These are phyloP conservation scores for Corinectria fuckeliana DNA, from an alignment of 2,329 filamentous ascomycete genomes.

Conservation along the genomic window DNA sequence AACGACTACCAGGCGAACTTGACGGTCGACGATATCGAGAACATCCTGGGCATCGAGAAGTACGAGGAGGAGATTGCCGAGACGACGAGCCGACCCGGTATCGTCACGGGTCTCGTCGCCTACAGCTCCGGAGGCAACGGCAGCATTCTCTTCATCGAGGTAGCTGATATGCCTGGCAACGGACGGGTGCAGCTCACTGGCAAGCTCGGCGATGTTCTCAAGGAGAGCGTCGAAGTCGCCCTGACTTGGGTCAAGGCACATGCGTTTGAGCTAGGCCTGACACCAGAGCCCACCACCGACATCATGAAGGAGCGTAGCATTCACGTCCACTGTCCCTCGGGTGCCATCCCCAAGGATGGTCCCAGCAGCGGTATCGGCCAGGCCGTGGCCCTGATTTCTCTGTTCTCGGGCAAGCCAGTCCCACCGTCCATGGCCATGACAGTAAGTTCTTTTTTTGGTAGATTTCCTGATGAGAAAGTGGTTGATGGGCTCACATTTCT, in stretches of 20 bases:
- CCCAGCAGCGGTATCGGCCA: conserved; percentile 89
- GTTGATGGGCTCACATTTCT: conserved; percentile 34
- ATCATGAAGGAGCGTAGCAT: conserved; percentile 96
- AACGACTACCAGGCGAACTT: conserved; percentile 77
- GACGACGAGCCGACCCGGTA: conserved; percentile 80
- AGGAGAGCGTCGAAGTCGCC: conserved; percentile 96
- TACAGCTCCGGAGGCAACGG: conserved; percentile 93
- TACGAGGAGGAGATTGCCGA: conserved; percentile 97
- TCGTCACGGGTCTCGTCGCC: conserved; percentile 94
- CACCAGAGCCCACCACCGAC: conserved; percentile 80
- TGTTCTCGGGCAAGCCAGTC: conserved; percentile 86
- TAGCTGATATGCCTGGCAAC: conserved; percentile 93
- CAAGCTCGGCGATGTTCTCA: conserved; percentile 94
- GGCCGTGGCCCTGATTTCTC: conserved; percentile 87
- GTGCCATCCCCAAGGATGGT: conserved; percentile 94
- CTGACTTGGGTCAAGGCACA: conserved; percentile 97
- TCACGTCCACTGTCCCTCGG: conserved; percentile 94
- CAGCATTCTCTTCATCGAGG: conserved; percentile 97
- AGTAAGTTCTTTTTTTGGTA: conserved; percentile 50
- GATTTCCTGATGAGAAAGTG: conserved; percentile 27
- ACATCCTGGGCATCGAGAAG: conserved; percentile 89
- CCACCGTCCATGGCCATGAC: conserved; percentile 97
- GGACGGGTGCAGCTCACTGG: conserved; percentile 94
- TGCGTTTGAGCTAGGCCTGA: conserved; percentile 87
- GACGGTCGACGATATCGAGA: conserved; percentile 81